Evolutionary conservation across 2,329 filamentous ascomycete species (phyloP), one percentile per base, ranked within the genome.

Genomic region (Curvularia sp.): DNA sequence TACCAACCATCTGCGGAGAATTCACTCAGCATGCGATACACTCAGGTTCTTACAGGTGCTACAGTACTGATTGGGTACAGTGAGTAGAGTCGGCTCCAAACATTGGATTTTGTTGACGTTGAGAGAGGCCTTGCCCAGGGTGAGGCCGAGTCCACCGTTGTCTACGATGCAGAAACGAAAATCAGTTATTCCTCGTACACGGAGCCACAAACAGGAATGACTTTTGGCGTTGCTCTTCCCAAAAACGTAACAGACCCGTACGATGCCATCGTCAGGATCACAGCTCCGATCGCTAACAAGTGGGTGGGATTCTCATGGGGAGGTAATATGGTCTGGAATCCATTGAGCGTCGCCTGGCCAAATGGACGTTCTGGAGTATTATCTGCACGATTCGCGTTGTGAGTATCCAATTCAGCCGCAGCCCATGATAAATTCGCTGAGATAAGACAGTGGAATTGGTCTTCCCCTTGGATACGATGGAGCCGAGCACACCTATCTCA

Each of bases 281-380:
- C 68, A 15, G 65, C 69, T 8, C 71, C 72, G 4, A 26, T 71
- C 22, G 55, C 51, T 49, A 67, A 68, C 53, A 55, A 57, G 46
- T 75, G 72, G 72, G 66, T 66, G 24, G 72, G 71, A 3, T 73
- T 75, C 46, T 58, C 69, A 7, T 74, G 72, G 72, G 71, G 71
- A 39, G 72, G 72, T 18, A 62, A 60, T 15, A 75, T 75, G 72
- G 70, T 73, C 43, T 75, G 69, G 69, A 69, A 74, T 49, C 72
- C 72, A 18, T 56, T 75, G n/a, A 71, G 70, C 33, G 63, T 75
- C 54, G 66, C 66, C 18, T 75, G 71, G 70, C 53, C 68, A 7
- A 74, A 74, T 53, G 71, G 67, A 9, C 66, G 67, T 22, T 67
- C 66, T 42, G 64, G 63, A 33, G 67, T 65, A 9, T 62, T 67